Evolutionary conservation across 2,329 filamentous ascomycete genomes (phyloP), one percentile per base, ranked within the genome.

Genomic region (Alternaria sp.): DNA sequence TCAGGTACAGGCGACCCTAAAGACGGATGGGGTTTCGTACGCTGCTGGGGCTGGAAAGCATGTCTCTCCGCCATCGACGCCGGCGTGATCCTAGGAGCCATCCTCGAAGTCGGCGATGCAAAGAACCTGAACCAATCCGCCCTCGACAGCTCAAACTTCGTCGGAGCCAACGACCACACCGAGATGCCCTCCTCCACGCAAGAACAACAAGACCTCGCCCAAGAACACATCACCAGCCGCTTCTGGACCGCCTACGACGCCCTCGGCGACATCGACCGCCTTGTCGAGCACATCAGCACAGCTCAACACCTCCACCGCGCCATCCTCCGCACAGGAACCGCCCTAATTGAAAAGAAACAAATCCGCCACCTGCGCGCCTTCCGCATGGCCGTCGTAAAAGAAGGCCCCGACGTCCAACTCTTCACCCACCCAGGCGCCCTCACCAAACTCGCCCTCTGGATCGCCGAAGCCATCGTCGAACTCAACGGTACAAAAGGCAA

Each of bases 41-140:
- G 94, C 62, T 97, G 93, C 77, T 99, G 96, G 96, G 96, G 96
- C 11, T 99, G 94, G 94, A 92, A 94, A 77, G 95, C 94, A 1
- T 97, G 95, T 54, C 85, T 98, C 25, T 96, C 92, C 65, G 96
- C 96, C 6, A 92, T 95, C 53, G 96, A 99, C 77, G 93, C 97
- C 0, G 93, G 93, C n/a, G 92, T 97, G 15, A 90, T 98, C 28
- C 87, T 98, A 20, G 94, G 94, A 56, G 94, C 95, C 15, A 90
- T 99, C 51, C 87, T 99, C 2, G 96, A 99, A 82, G 94, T 98
- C 26, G 95, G 96, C 26, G 78, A 92, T 87, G 75, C 84, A 84
- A 78, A 76, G 57, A 73, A 67, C 37, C 69, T 80, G 25, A 69
- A 71, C 37, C 67, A 75, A 37, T 77, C 77, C 9, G 73, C 72